phyloP scores from a whole-genome alignment of 1,139 yeast species.

The Saccharomyces pastorianus region DNA sequence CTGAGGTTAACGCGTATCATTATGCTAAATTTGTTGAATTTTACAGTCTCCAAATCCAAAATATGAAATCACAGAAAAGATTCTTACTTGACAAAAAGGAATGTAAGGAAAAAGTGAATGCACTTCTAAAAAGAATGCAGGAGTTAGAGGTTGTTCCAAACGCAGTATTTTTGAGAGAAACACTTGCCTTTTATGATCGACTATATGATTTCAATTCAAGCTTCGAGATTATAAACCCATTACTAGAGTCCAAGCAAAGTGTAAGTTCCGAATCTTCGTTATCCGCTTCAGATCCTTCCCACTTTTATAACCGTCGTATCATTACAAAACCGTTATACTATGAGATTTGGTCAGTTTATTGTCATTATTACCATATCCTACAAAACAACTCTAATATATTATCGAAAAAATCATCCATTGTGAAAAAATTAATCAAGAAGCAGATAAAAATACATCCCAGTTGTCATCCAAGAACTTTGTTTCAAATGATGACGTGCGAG shows the following conservation, averaged over 20 bases:
- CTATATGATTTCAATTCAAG: constrained; percentile 15
- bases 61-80: constrained; percentile 2
- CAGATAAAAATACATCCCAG: background rate
- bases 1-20: constrained; percentile 24
- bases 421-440: constrained; percentile 4
- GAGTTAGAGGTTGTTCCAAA: constrained; percentile 11
- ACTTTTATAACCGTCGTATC: constrained; percentile 15
- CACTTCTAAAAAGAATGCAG: constrained; percentile 12
- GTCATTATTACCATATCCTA: constrained; percentile 15
- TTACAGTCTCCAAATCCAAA: constrained; percentile 10
- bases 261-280: background rate
- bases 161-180: constrained; percentile 15
- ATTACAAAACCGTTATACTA: constrained; percentile 18
- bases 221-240: constrained; percentile 18
- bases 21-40: constrained; percentile 24
- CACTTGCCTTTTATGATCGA: constrained; percentile 18
- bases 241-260: constrained; percentile 9
- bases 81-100: background rate
- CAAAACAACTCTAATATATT: background rate
- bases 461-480: constrained; percentile 12
- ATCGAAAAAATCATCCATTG: background rate
- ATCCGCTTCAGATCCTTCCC: background rate
- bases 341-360: constrained; percentile 26
- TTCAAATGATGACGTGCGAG: constrained; percentile 16
- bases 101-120: constrained; percentile 6